Evolutionary conservation across 1,284 basidiomycete species (phyloP), one percentile per base, ranked within the genome.

Genomic region (Naganishia cerealis): DNA sequence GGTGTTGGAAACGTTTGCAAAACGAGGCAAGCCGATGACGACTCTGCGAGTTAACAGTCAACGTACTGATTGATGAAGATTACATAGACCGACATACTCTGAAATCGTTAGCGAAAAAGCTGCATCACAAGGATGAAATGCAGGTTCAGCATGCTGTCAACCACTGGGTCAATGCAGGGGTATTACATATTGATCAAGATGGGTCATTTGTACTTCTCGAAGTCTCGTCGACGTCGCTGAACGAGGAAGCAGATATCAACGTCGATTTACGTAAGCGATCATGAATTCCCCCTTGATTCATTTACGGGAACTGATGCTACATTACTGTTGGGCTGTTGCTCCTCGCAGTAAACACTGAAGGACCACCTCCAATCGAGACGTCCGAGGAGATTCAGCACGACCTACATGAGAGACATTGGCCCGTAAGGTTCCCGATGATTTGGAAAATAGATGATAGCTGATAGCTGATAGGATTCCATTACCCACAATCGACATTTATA

Each of bases 151-250:
- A 88, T 72, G 91, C 89, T 0, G 81, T 95, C 36, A 82, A 85
- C 53, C 92, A 89, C 39, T 97, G 94, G 94, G 85, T 87, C 33
- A 87, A 90, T 71, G 82, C 88, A 56, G 91, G 90, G 5, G 88
- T 96, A 1, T 75, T 97, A 57, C 87, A 86, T 75, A 87, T 89
- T 75, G 85, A 87, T 54, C 69, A 71, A 3, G 63, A 62, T 42
- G 73, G 67, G 2, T 70, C 36, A 36, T 76, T 76, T 72, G 69
- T 26, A 16, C 67, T 74, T 15, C 82, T 92, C 15, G 90, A 91
- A 72, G 75, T 84, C 16, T 83, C 84, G 0, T 87, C 88, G 15
- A 71, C 85, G 80, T 54, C 42, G 26, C 16, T 43, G 16, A n/a
- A 46, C 26, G 15, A 57, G 56, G 15, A 39, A 29, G 40, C n/a